phyloP scores from a whole-genome alignment of 2,329 filamentous ascomycete genomes.

The Neopestalotiopsis sp. region DNA sequence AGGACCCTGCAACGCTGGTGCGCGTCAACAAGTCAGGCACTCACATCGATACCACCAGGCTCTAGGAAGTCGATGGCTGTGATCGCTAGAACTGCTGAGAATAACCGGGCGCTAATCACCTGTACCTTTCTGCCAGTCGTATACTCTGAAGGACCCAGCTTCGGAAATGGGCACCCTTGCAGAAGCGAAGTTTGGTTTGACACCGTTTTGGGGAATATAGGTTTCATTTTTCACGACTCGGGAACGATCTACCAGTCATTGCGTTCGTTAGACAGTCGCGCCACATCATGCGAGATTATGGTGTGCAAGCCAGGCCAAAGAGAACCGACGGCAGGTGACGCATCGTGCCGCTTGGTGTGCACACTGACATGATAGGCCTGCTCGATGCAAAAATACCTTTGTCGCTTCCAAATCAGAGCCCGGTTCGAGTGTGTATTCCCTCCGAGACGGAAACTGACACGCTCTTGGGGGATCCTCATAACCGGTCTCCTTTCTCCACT shows the following conservation, averaged over 20 bases:
- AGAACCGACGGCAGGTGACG: neutral
- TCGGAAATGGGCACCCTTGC: neutral
- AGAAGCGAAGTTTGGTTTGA: neutral
- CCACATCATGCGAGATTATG: neutral
- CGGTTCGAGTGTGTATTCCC: neutral
- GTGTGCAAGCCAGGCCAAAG: neutral
- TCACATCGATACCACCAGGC: too few relatives aligned
- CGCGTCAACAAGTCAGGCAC: too few relatives aligned
- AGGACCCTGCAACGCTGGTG: too few relatives aligned
- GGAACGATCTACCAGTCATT: neutral
- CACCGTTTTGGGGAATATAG: neutral
- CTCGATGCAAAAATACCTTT: neutral
- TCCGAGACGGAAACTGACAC: neutral
- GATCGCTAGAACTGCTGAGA: too few relatives aligned
- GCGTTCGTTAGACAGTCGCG: neutral
- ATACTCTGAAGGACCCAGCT: neutral
- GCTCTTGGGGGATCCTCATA: neutral
- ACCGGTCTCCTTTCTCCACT: neutral
- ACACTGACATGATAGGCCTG: neutral
- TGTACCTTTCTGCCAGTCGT: too few relatives aligned
- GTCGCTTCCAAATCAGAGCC: neutral
- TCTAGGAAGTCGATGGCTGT: too few relatives aligned
- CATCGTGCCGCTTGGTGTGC: too few relatives aligned
- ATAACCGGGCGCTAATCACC: too few relatives aligned
- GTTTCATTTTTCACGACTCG: neutral